A percentile compares a stretch with the other conserved stretches of the same genome.
These are phyloP conservation scores for Aegilops umbellulata DNA, from an alignment of 176 grass and related monocot species.

Conservation along the genomic window DNA sequence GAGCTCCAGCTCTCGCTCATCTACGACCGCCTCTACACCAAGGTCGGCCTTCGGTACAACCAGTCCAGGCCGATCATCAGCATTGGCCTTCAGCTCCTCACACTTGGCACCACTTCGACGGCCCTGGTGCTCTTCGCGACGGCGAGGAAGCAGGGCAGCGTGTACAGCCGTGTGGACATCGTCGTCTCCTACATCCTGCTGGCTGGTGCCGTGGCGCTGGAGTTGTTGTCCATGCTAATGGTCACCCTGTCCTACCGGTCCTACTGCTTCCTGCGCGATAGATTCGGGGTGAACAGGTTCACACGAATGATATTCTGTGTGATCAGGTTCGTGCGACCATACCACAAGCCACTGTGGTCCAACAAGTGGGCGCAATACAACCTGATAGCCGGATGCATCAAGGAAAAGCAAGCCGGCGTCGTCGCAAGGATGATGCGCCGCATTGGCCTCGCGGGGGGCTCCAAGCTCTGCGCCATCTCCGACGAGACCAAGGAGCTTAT, in stretches of 20 bases:
- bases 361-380: not conserved
- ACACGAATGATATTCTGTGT: not conserved
- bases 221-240: slow-evolving; percentile 13
- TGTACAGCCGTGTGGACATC: slow-evolving; percentile 25
- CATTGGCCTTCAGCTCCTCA: not conserved
- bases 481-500: slow-evolving; percentile 25
- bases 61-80: not conserved
- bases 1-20: slow-evolving; percentile 57
- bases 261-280: not conserved
- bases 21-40: slow-evolving; percentile 46
- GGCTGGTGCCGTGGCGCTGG: slow-evolving; percentile 28
- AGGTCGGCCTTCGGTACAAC: slow-evolving; percentile 9
- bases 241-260: slow-evolving; percentile 32
- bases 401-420: no score
- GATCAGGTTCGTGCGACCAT: not conserved
- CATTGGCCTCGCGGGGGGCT: no score
- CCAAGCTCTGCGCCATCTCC: not conserved
- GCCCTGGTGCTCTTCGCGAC: not conserved
- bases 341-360: slow-evolving; percentile 34
- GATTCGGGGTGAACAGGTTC: not conserved
- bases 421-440: no score
- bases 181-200: slow-evolving; percentile 43
- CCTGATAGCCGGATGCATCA: no score
- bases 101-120: not conserved
- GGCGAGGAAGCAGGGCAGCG: not conserved